Base-by-base conservation (phyloP, 2,329 filamentous ascomycete genomes). In the Aspergillus brunneoviolaceus region DNA sequence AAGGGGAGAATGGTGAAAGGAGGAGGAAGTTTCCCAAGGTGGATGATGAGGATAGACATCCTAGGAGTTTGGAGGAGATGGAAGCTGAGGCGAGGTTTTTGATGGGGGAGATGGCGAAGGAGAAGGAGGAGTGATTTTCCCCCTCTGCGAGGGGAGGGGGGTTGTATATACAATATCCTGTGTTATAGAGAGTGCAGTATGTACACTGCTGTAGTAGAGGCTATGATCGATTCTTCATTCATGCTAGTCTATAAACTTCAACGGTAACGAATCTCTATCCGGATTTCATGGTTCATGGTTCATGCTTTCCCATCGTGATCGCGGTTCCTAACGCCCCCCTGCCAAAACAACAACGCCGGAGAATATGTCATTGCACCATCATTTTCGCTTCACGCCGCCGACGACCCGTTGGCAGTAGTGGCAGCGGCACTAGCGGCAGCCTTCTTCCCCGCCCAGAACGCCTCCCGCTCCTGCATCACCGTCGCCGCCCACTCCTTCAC, bases 401-500 rank as follows among this genome's bases (percentile, higher is more conserved):
- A 12, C 33, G 33, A 16, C 33, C 33, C 33, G 33, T 35, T 35
- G 2, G 33, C 14, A 50, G 65, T 59, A 42, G 59, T 35, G 2
- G 33, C 39, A 50, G 65, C 60, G 42, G 59, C 31, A n/a, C n/a
- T n/a, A 4, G 5, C 31, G 3, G 31, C 31, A 12, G 12, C 66
- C 62, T 65, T 69, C 69, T 82, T 79, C 91, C 27, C 27, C 9
- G 27, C 27, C 27, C 92, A 96, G 69, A 92, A 89, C 31, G 79
- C 82, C 66, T 89, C 83, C 58, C 93, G 83, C 80, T 98, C 94
- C 67, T 81, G 80, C 65, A 98, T 79, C 31, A 97, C 80, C 65
- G 92, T 87, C 27, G 84, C 81, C 0, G 88, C 89, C 94, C 94
- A 98, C 12, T 80, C 84, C 78, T 88, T 86, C 66, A 92, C 89